Conservation (phyloP, 2,329 filamentous ascomycete species). For the Fusarium sp. region DNA sequence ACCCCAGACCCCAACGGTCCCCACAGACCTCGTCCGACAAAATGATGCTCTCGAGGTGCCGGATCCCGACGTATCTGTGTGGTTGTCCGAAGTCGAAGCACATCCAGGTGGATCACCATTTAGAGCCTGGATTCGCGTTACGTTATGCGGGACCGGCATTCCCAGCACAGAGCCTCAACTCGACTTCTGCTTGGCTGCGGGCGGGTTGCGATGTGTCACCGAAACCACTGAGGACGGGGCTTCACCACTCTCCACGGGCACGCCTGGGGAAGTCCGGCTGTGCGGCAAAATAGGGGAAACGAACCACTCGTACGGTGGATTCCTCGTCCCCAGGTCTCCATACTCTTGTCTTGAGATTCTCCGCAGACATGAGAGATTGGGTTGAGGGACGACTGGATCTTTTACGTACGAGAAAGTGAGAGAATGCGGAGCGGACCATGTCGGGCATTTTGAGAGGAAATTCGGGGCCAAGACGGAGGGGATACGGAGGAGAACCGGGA, state of each 20-base stretch:
- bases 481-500: background rate
- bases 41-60: constrained; percentile 19
- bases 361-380: constrained; percentile 37
- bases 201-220: constrained; percentile 37
- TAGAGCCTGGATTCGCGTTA: constrained; percentile 27
- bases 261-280: constrained; percentile 1
- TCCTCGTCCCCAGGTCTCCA: constrained; percentile 19
- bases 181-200: constrained; percentile 34
- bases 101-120: constrained; percentile 18
- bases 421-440: constrained; percentile 31
- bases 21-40: constrained; percentile 14
- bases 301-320: constrained; percentile 9
- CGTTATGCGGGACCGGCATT: constrained; percentile 28
- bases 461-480: background rate
- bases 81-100: constrained; percentile 19
- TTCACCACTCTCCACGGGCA: background rate
- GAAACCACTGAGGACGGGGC: constrained; percentile 26
- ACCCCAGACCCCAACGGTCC: constrained; percentile 32
- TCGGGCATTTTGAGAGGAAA: background rate
- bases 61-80: constrained; percentile 25
- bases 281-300: constrained; percentile 10
- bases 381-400: constrained; percentile 30
- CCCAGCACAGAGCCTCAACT: constrained; percentile 26
- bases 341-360: constrained; percentile 25
- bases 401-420: constrained; percentile 29